Evolutionary conservation across 257 asterid species (phyloP).

Genomic region (Gentiana macrophylla): DNA sequence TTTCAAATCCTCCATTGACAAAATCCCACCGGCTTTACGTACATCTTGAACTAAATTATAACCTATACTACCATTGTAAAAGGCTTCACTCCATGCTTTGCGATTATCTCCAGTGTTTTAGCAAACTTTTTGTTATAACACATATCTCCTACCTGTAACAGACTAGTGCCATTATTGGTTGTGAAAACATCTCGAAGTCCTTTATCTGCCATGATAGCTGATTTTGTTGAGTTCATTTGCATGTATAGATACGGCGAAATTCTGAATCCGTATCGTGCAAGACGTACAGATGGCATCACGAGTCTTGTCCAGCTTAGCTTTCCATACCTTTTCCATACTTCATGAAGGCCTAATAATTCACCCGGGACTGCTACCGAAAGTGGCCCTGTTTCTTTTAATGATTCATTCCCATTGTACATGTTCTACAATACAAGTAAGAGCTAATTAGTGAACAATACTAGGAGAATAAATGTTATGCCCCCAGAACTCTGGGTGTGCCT

Average conservation of each 20-base stretch:
- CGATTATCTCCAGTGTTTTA: constrained; percentile 20
- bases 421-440: constrained; percentile 18
- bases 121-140: constrained; percentile 43
- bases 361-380: constrained; percentile 72
- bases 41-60: constrained; percentile 36
- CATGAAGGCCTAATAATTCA: constrained; percentile 50
- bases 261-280: constrained; percentile 47
- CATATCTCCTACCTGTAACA: constrained; percentile 34
- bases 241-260: constrained; percentile 42
- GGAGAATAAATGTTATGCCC: background rate
- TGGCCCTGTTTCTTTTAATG: constrained; percentile 31
- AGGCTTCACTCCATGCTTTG: constrained; percentile 24
- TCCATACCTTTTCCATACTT: constrained; percentile 51
- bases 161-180: constrained; percentile 25
- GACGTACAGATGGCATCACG: constrained; percentile 40
- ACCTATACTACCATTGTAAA: constrained; percentile 51
- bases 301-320: constrained; percentile 47
- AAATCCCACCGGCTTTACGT: constrained; percentile 41
- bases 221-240: constrained; percentile 35
- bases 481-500: no score
- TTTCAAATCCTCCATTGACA: constrained; percentile 40
- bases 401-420: constrained; percentile 39
- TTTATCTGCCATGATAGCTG: constrained; percentile 31
- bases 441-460: background rate
- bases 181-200: constrained; percentile 45